Percentiles rank a stretch among this genome's conserved stretches.
Evolutionary conservation across 306 rosid species (phyloP).

Genomic region (Dalbergia cultrata): DNA sequence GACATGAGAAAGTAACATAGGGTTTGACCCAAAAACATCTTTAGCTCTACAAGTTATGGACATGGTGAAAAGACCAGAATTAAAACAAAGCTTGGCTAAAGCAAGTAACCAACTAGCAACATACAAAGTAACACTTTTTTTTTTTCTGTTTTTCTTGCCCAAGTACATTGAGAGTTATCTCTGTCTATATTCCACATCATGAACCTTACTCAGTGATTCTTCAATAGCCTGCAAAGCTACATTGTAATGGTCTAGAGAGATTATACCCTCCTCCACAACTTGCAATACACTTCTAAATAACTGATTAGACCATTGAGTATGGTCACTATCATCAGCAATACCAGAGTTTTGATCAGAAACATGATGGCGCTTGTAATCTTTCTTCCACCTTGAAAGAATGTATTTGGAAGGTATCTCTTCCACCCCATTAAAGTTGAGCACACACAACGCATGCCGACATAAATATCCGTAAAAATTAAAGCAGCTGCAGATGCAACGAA

Average conservation of each 20-base stretch:
- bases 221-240: conserved; percentile 80
- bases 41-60: conserved; percentile 43
- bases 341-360: conserved; percentile 59
- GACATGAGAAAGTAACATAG: conserved; percentile 16
- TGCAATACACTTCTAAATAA: conserved; percentile 81
- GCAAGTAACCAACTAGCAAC: conserved; percentile 41
- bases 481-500: conserved; percentile 96
- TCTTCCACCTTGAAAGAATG: conserved; percentile 82
- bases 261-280: conserved; percentile 87
- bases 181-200: conserved; percentile 68
- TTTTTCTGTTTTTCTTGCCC: background rate
- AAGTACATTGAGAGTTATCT: conserved; percentile 32
- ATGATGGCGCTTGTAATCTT: conserved; percentile 83
- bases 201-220: conserved; percentile 83
- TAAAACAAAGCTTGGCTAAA: conserved; percentile 1
- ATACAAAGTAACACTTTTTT: conserved; percentile 33
- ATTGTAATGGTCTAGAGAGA: conserved; percentile 81
- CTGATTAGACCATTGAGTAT: conserved; percentile 72
- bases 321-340: conserved; percentile 53
- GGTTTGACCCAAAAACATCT: conserved; percentile 33
- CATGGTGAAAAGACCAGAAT: conserved; percentile 25
- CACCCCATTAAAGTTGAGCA: conserved; percentile 91
- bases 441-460: conserved; percentile 87
- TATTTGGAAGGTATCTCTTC: conserved; percentile 87
- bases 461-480: conserved; percentile 86